These are phyloP conservation scores for Euclidium syriacum DNA, from an alignment of 345 rosid genomes.

Conservation along the genomic window DNA sequence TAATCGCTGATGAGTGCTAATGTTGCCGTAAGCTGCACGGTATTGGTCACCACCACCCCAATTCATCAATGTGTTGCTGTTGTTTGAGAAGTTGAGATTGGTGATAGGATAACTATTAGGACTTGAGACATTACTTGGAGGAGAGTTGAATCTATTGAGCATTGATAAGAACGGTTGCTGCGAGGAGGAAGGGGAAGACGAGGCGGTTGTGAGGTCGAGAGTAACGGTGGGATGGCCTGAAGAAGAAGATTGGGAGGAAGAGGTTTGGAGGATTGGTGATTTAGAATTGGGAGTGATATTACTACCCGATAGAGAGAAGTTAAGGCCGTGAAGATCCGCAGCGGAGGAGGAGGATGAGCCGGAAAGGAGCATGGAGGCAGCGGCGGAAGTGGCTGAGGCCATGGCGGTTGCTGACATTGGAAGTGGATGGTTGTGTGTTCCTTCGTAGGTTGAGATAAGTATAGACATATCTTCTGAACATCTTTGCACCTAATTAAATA, in stretches of 20 bases:
- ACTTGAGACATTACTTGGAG: conserved; percentile 15
- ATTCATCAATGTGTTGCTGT: conserved; percentile 31
- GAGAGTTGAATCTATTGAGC: conserved; percentile 27
- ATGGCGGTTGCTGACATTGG: conserved; percentile 85
- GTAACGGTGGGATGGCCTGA: conserved; percentile 70
- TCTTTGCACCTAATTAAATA: conserved; percentile 69
- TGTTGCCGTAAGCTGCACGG: conserved; percentile 18
- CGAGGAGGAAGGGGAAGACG: conserved; percentile 32
- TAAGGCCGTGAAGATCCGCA: conserved; percentile 46
- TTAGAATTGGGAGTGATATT: conserved; percentile 35
- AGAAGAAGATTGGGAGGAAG: conserved; percentile 33
- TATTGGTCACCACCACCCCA: conserved; percentile 38
- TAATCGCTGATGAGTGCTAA: conserved; percentile 16
- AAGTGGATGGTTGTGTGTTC: conserved; percentile 91
- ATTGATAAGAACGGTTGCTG: conserved; percentile 25
- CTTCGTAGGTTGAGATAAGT: conserved; percentile 87
- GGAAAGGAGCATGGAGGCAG: conserved; percentile 78
- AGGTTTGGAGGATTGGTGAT: conserved; percentile 46
- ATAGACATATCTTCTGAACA: conserved; percentile 79
- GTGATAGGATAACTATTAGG: conserved; percentile 33
- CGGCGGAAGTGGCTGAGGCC: conserved; percentile 94
- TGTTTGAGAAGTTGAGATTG: conserved; percentile 53
- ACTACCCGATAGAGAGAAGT: conserved; percentile 44
- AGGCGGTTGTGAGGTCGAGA: conserved; percentile 67
- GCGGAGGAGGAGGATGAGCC: conserved; percentile 45